These are phyloP conservation scores for Gaertneriomyces sp. DNA, from an alignment of 192 early-diverging fungal genomes.

Conservation along the genomic window DNA sequence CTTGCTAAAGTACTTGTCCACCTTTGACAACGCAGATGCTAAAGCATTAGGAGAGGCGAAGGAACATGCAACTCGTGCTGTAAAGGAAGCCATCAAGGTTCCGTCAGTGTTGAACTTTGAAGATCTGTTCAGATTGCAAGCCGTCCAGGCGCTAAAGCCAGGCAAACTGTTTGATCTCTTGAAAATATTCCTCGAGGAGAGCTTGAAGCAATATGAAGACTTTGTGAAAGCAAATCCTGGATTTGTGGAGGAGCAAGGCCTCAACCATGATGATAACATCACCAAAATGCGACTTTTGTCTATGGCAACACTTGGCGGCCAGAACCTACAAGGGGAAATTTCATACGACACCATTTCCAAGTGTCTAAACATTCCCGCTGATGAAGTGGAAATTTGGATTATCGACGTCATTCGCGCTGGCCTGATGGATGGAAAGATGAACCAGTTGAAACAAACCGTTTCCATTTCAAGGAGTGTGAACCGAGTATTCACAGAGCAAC, in stretches of 20 bases:
- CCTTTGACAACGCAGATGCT: slow-evolving; percentile 46
- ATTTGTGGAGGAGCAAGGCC: slow-evolving; percentile 47
- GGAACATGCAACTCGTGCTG: slow-evolving; percentile 59
- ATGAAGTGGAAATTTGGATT: slow-evolving; percentile 92
- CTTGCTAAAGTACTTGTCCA: slow-evolving; percentile 64
- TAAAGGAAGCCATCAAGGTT: slow-evolving; percentile 64
- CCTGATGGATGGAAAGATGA: slow-evolving; percentile 90
- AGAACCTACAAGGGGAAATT: slow-evolving; percentile 62
- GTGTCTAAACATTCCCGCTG: slow-evolving; percentile 68
- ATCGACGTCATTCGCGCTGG: slow-evolving; percentile 88
- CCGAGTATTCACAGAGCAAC: slow-evolving; percentile 71
- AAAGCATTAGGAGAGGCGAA: slow-evolving; percentile 43
- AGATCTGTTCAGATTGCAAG: slow-evolving; percentile 62
- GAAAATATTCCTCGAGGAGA: slow-evolving; percentile 64
- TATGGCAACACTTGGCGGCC: slow-evolving; percentile 71
- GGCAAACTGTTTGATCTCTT: slow-evolving; percentile 65
- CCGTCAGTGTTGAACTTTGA: slow-evolving; percentile 75
- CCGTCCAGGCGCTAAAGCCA: slow-evolving; percentile 57
- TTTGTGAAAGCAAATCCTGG: slow-evolving; percentile 56
- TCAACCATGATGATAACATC: slow-evolving; percentile 51
- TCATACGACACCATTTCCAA: slow-evolving; percentile 70
- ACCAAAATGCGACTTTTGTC: slow-evolving; percentile 86
- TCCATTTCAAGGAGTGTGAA: slow-evolving; percentile 79
- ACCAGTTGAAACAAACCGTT: slow-evolving; percentile 81
- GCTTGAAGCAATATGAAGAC: slow-evolving; percentile 59